phyloP scores from a whole-genome alignment of 192 early-diverging fungal genomes.

The Dimargaris verticillata region DNA sequence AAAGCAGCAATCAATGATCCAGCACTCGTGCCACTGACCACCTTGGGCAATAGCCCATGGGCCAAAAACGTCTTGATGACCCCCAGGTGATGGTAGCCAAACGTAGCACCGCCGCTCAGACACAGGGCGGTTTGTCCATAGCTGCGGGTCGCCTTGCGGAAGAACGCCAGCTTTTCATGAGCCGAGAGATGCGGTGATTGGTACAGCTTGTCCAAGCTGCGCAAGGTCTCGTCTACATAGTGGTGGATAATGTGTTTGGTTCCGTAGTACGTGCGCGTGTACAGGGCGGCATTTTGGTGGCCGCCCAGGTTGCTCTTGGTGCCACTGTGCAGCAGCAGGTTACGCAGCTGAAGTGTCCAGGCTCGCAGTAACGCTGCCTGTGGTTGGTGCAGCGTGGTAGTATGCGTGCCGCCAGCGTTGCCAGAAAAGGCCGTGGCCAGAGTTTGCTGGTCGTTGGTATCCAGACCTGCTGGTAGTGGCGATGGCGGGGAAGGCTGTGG shows the following conservation, averaged over 20 bases:
- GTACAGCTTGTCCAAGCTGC: conserved; percentile 13
- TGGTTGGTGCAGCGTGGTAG: too few relatives aligned
- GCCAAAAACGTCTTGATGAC: conserved; percentile 57
- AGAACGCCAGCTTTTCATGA: conserved; percentile 43
- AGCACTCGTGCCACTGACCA: conserved; percentile 66
- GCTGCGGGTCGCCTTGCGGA: conserved; percentile 40
- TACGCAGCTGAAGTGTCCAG: conserved; percentile 22
- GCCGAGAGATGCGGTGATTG: conserved; percentile 18
- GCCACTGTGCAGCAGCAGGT: conserved; percentile 35
- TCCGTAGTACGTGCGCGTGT: conserved; percentile 53
- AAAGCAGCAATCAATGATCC: conserved; percentile 45
- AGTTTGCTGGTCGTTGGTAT: too few relatives aligned
- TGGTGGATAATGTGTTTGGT: conserved; percentile 54
- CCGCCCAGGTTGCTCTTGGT: conserved; percentile 64
- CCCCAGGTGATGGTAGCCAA: conserved; percentile 55
- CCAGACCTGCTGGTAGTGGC: too few relatives aligned
- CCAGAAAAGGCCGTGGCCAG: too few relatives aligned
- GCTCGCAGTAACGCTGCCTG: not conserved
- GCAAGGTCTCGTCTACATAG: conserved; percentile 43
- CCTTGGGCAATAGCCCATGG: conserved; percentile 42
- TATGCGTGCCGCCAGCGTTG: too few relatives aligned
- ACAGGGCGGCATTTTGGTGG: conserved; percentile 55
- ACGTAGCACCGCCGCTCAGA: conserved; percentile 58
- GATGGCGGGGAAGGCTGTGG: too few relatives aligned
- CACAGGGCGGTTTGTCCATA: conserved; percentile 66